These are phyloP conservation scores for Colletotrichum destructivum DNA, from an alignment of 2,329 filamentous ascomycete genomes.

Conservation along the genomic window DNA sequence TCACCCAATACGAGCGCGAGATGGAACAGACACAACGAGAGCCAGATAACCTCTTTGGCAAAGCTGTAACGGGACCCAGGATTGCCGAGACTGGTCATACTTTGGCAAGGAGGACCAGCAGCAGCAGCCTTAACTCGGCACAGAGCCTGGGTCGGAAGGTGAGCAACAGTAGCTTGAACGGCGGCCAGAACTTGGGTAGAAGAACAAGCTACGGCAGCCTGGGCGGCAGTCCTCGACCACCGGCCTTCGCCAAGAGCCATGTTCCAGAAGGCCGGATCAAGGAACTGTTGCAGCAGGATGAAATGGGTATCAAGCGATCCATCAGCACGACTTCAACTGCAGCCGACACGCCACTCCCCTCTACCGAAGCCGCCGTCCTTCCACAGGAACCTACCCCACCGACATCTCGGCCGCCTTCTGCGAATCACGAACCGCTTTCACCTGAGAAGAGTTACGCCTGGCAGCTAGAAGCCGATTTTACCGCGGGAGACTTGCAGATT, in stretches of 20 bases:
- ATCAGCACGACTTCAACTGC: constrained; percentile 21
- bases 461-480: constrained; percentile 72
- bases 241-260: constrained; percentile 41
- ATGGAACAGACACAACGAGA: constrained; percentile 43
- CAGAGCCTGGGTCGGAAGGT: constrained; percentile 25
- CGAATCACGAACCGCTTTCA: constrained; percentile 49
- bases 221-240: constrained; percentile 35
- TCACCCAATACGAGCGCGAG: constrained; percentile 37
- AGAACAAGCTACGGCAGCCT: constrained; percentile 44
- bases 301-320: constrained; percentile 32
- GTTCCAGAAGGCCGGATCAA: constrained; percentile 45
- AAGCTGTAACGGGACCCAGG: constrained; percentile 51
- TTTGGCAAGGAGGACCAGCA: constrained; percentile 54
- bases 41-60: constrained; percentile 54
- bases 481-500: constrained; percentile 68
- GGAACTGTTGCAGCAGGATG: constrained; percentile 44
- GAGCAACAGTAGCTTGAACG: constrained; percentile 44
- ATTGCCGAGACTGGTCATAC: constrained; percentile 55
- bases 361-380: constrained; percentile 48
- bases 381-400: constrained; percentile 40
- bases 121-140: constrained; percentile 49
- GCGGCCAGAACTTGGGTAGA: constrained; percentile 23
- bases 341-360: constrained; percentile 52
- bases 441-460: constrained; percentile 69
- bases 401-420: constrained; percentile 45